Evolutionary conservation across 495 filamentous ascomycete species (phyloP).

Genomic region (Tuber melanosporum): DNA sequence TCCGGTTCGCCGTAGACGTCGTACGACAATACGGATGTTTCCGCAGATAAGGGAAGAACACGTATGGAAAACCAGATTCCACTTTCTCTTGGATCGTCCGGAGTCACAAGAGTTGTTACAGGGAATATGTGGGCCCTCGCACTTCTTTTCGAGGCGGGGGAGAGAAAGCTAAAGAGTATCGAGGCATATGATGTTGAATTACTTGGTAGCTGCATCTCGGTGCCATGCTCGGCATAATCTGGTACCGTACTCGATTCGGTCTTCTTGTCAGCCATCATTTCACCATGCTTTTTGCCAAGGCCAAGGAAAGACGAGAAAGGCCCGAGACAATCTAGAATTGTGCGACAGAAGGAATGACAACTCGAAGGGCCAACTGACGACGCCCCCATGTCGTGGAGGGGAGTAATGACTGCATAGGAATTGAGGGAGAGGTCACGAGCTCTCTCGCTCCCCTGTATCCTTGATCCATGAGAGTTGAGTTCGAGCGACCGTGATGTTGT

Average conservation of each 20-base stretch:
- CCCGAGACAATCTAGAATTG: slow-evolving; percentile 23
- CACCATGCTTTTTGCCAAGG: background rate
- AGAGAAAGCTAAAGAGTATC: background rate
- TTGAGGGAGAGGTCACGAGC: background rate
- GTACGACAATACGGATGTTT: slow-evolving; percentile 13
- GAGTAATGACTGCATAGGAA: background rate
- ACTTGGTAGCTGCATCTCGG: background rate
- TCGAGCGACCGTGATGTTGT: background rate
- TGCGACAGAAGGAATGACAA: slow-evolving; percentile 21
- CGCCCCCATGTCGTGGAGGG: background rate
- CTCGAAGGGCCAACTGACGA: background rate
- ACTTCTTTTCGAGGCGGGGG: background rate
- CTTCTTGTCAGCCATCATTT: slow-evolving; percentile 1
- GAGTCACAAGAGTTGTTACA: slow-evolving; percentile 4
- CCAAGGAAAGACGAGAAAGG: background rate
- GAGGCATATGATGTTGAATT: background rate
- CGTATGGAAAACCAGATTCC: slow-evolving; percentile 13
- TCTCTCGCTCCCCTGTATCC: background rate
- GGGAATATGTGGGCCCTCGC: slow-evolving; percentile 11
- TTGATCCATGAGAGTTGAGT: background rate
- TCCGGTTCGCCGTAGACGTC: slow-evolving; percentile 17
- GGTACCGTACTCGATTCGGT: background rate
- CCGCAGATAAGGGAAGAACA: background rate
- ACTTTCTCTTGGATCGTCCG: background rate
- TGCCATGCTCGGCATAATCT: background rate